Evolutionary conservation across 176 grass and related monocot genomes (phyloP).

Genomic region (Aegilops speltoides): DNA sequence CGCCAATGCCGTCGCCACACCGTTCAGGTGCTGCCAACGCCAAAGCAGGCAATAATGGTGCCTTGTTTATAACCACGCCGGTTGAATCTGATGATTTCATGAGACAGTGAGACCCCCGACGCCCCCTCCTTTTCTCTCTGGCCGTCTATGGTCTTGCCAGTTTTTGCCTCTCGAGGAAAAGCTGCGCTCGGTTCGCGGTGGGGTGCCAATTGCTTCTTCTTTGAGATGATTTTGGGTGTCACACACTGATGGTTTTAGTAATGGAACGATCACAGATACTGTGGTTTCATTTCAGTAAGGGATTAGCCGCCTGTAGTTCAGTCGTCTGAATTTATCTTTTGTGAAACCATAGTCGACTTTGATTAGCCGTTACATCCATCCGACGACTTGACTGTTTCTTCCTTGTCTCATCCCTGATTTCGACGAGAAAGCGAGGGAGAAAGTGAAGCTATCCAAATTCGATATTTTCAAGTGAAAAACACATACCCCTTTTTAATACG

Average conservation of each 20-base stretch:
- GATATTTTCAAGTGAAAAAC: neutral
- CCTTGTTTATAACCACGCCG: neutral
- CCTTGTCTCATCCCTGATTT: no score
- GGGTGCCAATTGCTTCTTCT: no score
- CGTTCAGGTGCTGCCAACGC: slow-evolving; percentile 35
- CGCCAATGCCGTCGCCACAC: neutral
- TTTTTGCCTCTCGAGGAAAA: no score
- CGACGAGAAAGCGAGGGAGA: no score
- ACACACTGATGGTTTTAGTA: neutral
- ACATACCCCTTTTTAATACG: neutral
- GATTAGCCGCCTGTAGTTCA: neutral
- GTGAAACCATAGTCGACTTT: neutral
- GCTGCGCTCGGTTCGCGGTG: no score
- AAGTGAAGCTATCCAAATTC: neutral
- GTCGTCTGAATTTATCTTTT: neutral
- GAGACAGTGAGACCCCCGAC: neutral
- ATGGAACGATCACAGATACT: neutral
- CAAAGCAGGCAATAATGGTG: slow-evolving; percentile 38
- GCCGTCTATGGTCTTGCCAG: no score
- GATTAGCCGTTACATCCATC: neutral
- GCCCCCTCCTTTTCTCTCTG: no score
- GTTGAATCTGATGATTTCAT: slow-evolving; percentile 28
- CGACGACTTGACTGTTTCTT: no score
- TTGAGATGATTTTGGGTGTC: neutral
- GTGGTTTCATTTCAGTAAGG: neutral